Base-by-base conservation (phyloP, 768 basidiomycete genomes). In the Calocybe gangraenosa region DNA sequence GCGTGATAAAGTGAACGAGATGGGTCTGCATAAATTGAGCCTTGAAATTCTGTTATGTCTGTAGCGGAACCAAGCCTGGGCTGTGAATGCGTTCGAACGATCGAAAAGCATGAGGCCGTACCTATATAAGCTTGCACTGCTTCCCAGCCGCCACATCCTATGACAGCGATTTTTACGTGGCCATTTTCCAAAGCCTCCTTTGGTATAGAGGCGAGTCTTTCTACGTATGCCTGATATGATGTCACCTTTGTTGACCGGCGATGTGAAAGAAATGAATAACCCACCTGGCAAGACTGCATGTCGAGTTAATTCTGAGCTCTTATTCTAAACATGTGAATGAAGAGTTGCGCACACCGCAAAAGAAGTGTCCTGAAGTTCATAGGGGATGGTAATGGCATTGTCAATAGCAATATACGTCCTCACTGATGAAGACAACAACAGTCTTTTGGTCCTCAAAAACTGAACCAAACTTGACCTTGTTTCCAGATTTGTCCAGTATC, bases 371-470 rank as follows among this genome's bases (percentile, higher is more conserved):
- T 81, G 30, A 18, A n/a, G n/a, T 5, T 5, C 13, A 18, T 35
- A 40, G n/a, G n/a, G 17, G 5, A 3, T 9, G 23, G 6, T 17
- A 14, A 37, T 34, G 6, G 40, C 13, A 25, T 20, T 21, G 20
- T n/a, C 1, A 19, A n/a, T n/a, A 20, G 3, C 11, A 31, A 7
- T 6, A 22, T 21, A 14, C 35, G 3, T 11, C 54, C 68, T 48
- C 41, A 82, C 82, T 76, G 44, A 84, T 79, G 58, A 85, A 84
- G 1, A 85, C 78, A 3, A 84, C 71, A 10, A 85, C 63, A 0
- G 75, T 76, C 54, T 74, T 78, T 52, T 75, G 57, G 2, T 70
- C 56, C 33, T 69, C 60, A 48, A 77, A 75, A 4, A 85, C 40
- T 1, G 66, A 70, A 1, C 80, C 76, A 58, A 85, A 85, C 10